Conservation (phyloP, 352 stramenopile genomes). For the Globisporangium cylindrosporum region DNA sequence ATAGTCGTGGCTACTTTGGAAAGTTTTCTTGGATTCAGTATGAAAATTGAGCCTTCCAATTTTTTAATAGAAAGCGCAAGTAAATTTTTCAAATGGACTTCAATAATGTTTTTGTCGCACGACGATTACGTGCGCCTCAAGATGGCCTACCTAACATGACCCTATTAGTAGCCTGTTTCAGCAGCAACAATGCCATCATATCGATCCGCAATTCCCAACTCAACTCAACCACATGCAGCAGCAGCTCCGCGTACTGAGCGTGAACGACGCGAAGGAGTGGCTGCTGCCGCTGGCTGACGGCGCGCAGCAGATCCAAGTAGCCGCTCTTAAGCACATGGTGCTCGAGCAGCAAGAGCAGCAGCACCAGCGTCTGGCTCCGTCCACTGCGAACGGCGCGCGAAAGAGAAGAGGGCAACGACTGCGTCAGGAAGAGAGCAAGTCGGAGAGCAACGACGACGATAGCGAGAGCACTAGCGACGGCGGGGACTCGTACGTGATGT, state of each 20-base stretch:
- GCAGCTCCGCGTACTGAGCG: conserved; percentile 44
- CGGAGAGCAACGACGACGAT: conserved; percentile 10
- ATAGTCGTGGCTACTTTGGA: no score
- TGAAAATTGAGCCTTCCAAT: no score
- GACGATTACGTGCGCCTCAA: no score
- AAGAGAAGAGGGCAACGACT: neutral
- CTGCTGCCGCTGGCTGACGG: conserved; percentile 39
- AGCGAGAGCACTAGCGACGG: conserved; percentile 9
- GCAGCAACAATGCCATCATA: no score
- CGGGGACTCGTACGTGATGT: conserved; percentile 41
- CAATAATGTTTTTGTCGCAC: no score
- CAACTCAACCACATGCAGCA: neutral
- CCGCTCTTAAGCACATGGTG: conserved; percentile 44
- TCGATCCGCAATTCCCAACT: neutral
- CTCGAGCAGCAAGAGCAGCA: conserved; percentile 26
- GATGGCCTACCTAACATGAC: no score
- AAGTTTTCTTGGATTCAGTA: no score
- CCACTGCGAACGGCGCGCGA: neutral
- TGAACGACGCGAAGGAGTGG: conserved; percentile 55
- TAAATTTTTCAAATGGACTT: no score
- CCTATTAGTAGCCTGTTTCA: no score
- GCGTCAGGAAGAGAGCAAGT: conserved; percentile 9
- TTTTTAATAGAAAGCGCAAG: no score
- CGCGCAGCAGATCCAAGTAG: conserved; percentile 40
- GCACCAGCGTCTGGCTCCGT: neutral